These are phyloP conservation scores for Lasiosphaeris hirsuta DNA, from an alignment of 495 filamentous ascomycete genomes.

Conservation along the genomic window DNA sequence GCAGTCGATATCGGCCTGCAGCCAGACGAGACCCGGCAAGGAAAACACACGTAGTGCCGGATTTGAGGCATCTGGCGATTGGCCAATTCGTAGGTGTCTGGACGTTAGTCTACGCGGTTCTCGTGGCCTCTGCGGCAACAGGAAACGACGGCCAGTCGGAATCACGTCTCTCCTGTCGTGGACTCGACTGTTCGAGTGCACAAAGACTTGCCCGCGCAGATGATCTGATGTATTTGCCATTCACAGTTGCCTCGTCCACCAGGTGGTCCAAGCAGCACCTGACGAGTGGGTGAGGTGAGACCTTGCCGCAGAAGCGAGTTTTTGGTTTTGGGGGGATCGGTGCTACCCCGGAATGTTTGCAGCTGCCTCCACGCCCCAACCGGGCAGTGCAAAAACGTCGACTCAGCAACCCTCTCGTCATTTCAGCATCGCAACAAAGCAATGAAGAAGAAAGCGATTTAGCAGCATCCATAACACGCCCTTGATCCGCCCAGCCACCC, in stretches of 20 bases:
- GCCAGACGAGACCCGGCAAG: too few species aligned
- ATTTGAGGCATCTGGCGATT: conserved; percentile 5
- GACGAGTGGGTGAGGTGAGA: not conserved
- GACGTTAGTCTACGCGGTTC: not conserved
- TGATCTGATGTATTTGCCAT: not conserved
- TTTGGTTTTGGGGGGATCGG: not conserved
- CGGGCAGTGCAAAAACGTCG: not conserved
- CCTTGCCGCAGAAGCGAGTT: not conserved
- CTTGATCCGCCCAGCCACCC: not conserved
- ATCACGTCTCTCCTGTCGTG: not conserved
- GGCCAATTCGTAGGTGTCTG: conserved; percentile 13
- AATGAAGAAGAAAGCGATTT: not conserved
- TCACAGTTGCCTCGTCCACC: not conserved
- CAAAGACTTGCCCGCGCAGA: not conserved
- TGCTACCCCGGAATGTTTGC: not conserved
- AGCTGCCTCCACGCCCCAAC: not conserved
- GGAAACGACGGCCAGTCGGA: not conserved
- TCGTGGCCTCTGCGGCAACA: not conserved
- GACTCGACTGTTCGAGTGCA: not conserved
- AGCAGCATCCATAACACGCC: not conserved
- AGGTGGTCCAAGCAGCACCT: conserved; percentile 1
- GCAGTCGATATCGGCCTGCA: not conserved
- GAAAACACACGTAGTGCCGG: not conserved
- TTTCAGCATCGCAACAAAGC: not conserved
- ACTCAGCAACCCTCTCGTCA: not conserved